Conservation (phyloP, 2,329 filamentous ascomycete genomes). For the Spiromastix sp. region DNA sequence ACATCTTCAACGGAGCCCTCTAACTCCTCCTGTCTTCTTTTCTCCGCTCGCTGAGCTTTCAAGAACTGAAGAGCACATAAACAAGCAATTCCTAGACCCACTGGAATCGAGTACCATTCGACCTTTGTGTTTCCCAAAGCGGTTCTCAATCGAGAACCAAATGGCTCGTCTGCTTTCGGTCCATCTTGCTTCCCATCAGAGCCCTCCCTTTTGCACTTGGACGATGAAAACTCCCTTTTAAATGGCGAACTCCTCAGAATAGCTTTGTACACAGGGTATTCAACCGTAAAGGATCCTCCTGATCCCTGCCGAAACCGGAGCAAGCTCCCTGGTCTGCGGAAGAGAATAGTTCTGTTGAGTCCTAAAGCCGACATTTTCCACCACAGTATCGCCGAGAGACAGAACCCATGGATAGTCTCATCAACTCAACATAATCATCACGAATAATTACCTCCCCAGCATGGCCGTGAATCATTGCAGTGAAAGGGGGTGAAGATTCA, state of each 20-base stretch:
- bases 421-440: too few species aligned
- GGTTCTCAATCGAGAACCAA: conserved; percentile 45
- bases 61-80: conserved; percentile 77
- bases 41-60: conserved; percentile 50
- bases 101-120: conserved; percentile 83
- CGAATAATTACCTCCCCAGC: too few species aligned
- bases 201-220: conserved; percentile 31
- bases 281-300: too few species aligned
- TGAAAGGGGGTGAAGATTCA: too few species aligned
- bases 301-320: too few species aligned
- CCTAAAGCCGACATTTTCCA: too few species aligned
- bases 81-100: conserved; percentile 75
- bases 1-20: conserved; percentile 27
- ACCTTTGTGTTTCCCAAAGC: conserved; percentile 56
- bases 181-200: conserved; percentile 24
- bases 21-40: conserved; percentile 40
- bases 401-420: too few species aligned
- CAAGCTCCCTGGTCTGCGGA: too few species aligned
- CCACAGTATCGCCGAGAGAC: too few species aligned
- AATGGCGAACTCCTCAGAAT: conserved; percentile 4
- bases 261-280: conserved; percentile 3
- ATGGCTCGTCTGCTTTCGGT: conserved; percentile 38
- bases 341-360: too few species aligned
- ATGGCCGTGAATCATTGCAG: too few species aligned
- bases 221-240: conserved; percentile 24